These are phyloP conservation scores for Bipolaris victoriae DNA, from an alignment of 2,329 filamentous ascomycete genomes.

Conservation along the genomic window DNA sequence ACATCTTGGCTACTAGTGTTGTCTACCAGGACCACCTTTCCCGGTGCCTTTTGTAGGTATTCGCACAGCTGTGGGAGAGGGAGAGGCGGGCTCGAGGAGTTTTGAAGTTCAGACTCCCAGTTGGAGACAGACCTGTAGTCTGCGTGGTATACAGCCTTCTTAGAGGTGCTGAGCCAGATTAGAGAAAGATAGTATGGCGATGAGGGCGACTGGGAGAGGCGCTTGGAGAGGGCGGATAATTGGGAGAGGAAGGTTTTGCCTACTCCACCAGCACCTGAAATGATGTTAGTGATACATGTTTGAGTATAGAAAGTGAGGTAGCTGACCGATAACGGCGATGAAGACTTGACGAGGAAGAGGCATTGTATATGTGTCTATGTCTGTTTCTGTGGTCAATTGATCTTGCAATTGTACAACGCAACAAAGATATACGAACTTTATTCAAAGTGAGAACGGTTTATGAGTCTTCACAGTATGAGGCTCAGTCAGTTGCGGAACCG, in stretches of 20 bases:
- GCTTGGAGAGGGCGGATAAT: conserved; percentile 70
- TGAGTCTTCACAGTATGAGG: neutral
- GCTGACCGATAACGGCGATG: conserved; percentile 55
- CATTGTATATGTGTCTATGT: conserved; percentile 39
- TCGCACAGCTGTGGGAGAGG: conserved; percentile 73
- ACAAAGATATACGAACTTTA: neutral
- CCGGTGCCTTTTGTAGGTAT: conserved; percentile 78
- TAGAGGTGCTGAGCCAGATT: conserved; percentile 84
- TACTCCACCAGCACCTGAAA: conserved; percentile 83
- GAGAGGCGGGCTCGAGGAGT: conserved; percentile 69
- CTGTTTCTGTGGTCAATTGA: conserved; percentile 5
- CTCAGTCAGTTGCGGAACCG: conserved; percentile 14
- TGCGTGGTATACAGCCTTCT: conserved; percentile 76
- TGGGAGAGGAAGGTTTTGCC: conserved; percentile 90
- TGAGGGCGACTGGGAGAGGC: conserved; percentile 58
- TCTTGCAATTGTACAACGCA: neutral
- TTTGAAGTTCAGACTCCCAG: conserved; percentile 66
- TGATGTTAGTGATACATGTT: conserved; percentile 12
- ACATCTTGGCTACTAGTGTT: conserved; percentile 92
- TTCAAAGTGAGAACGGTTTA: neutral
- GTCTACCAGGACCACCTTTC: conserved; percentile 84
- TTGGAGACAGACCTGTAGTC: conserved; percentile 72
- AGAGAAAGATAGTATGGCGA: conserved; percentile 75
- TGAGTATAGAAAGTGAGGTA: neutral
- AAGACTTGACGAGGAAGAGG: conserved; percentile 53